These are phyloP conservation scores for Melaleuca alternifolia DNA, from an alignment of 345 rosid species.

Conservation along the genomic window DNA sequence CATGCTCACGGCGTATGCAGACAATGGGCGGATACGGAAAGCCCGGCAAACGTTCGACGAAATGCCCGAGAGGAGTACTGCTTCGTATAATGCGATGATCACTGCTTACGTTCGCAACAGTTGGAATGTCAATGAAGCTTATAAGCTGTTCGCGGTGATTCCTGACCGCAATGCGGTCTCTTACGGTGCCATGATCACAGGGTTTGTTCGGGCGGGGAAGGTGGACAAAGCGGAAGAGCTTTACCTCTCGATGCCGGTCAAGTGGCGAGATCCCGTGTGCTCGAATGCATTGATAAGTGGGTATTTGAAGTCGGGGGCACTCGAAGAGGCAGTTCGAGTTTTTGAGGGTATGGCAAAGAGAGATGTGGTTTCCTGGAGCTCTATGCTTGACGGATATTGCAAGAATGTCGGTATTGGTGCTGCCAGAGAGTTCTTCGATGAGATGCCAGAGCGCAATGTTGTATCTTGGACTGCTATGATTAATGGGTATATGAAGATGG, in stretches of 20 bases:
- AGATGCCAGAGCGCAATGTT: conserved; percentile 55
- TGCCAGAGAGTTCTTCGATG: conserved; percentile 45
- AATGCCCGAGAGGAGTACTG: conserved; percentile 53
- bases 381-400: conserved; percentile 71
- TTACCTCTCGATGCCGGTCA: conserved; percentile 24
- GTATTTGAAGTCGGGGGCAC: conserved; percentile 42
- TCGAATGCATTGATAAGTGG: conserved; percentile 66
- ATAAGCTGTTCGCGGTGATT: conserved; percentile 31
- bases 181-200: conserved; percentile 64
- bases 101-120: conserved; percentile 45
- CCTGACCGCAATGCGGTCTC: conserved; percentile 46
- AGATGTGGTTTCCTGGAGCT: conserved; percentile 63
- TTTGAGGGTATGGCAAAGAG: conserved; percentile 47
- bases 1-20: conserved; percentile 53
- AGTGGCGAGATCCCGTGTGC: conserved; percentile 61
- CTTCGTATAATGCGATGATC: conserved; percentile 73
- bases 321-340: conserved; percentile 40
- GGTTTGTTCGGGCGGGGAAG: conserved; percentile 47
- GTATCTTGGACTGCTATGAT: conserved; percentile 78
- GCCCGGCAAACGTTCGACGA: conserved; percentile 55
- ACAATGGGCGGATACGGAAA: conserved; percentile 38
- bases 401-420: conserved; percentile 41
- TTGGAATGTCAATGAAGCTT: conserved; percentile 28
- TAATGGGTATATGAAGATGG: conserved; percentile 60
- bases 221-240: conserved; percentile 41